phyloP scores from a whole-genome alignment of 345 rosid species.

The Streptanthus diversifolius region DNA sequence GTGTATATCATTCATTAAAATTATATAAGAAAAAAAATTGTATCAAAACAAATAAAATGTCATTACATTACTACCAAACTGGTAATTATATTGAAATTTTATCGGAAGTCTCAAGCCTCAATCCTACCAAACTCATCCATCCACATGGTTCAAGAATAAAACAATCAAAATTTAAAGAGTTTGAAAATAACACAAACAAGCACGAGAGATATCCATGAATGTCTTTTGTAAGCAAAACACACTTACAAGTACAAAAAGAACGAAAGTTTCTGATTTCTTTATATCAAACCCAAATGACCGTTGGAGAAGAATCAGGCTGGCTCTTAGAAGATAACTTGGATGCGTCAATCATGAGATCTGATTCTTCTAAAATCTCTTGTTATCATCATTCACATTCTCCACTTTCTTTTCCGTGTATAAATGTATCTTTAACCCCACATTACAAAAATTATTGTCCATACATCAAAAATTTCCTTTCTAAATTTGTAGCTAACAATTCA shows the following conservation, averaged over 20 bases:
- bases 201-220: conserved; percentile 3
- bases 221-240: conserved; percentile 14
- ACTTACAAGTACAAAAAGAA: not conserved
- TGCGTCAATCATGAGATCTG: conserved; percentile 57
- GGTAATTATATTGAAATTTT: no score
- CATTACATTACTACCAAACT: no score
- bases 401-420: no score
- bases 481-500: not conserved
- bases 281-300: conserved; percentile 43
- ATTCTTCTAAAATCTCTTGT: conserved; percentile 82
- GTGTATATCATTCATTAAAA: no score
- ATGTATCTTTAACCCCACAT: no score
- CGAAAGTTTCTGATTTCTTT: not conserved
- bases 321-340: conserved; percentile 88
- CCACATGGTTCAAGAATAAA: not conserved
- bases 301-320: conserved; percentile 75
- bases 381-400: no score
- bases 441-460: conserved; percentile 68
- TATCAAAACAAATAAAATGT: no score
- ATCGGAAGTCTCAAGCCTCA: no score
- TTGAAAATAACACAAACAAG: conserved; percentile 12
- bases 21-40: no score
- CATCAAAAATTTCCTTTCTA: not conserved
- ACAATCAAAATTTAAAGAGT: not conserved
- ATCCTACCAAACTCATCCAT: no score